phyloP scores from a whole-genome alignment of 2,329 filamentous ascomycete species.

The Proliferodiscus dingleyae region DNA sequence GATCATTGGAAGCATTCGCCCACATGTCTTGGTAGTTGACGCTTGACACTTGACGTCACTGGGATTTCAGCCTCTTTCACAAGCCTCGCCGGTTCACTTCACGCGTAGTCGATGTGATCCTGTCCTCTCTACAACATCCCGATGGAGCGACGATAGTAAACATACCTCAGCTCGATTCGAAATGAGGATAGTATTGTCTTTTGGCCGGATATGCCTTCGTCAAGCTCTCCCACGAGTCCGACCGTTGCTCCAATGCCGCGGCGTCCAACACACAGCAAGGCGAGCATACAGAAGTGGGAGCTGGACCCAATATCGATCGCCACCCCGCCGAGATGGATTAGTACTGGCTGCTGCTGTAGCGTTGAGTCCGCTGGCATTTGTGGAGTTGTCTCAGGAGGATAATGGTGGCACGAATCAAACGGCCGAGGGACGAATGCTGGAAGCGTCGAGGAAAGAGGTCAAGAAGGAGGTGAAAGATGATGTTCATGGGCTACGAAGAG shows the following conservation, averaged over 20 bases:
- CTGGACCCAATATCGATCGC: constrained; percentile 12
- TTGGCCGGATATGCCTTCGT: constrained; percentile 43
- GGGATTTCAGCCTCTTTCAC: neutral
- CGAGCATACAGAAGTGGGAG: constrained; percentile 11
- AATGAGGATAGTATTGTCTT: constrained; percentile 43
- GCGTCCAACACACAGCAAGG: constrained; percentile 11
- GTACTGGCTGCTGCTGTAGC: constrained; percentile 22
- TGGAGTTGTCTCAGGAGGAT: constrained; percentile 52
- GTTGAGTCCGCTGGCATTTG: constrained; percentile 52
- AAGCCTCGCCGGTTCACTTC: constrained; percentile 1
- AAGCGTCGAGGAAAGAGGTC: constrained; percentile 74
- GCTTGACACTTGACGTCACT: constrained; percentile 5
- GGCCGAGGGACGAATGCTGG: constrained; percentile 80
- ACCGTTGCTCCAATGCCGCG: constrained; percentile 22
- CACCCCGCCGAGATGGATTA: constrained; percentile 16
- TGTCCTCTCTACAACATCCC: neutral
- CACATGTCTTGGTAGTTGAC: neutral
- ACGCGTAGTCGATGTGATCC: neutral
- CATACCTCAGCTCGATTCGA: constrained; percentile 6
- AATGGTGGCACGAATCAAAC: constrained; percentile 57
- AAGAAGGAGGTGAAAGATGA: constrained; percentile 61
- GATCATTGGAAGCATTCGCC: neutral
- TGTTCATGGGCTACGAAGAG: constrained; percentile 52
- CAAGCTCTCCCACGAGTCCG: constrained; percentile 30
- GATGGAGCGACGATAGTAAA: constrained; percentile 26